Base-by-base conservation (phyloP, 139 green algal genomes). In the Dunaliella primolecta region DNA sequence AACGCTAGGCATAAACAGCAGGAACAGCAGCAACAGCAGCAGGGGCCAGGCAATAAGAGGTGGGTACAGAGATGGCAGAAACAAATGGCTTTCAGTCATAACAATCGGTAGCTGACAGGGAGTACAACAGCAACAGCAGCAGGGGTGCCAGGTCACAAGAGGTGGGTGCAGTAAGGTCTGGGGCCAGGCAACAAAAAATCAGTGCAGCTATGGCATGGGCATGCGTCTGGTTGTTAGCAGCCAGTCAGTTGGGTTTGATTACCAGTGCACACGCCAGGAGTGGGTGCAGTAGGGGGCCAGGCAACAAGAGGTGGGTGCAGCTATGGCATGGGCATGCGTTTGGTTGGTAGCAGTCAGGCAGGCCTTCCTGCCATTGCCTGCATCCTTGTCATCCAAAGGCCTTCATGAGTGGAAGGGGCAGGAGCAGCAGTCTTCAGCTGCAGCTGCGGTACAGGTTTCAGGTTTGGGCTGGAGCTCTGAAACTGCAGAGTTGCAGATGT, bases 1-100 rank as follows among this genome's bases (percentile, higher is more conserved):
- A 89, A 90, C 32, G 88, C 34, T 0, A 85, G 86, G 35, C 76
- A 86, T 33, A 83, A 90, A 25, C 76, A 76, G 77, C 79, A 85
- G 2, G 72, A 90, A 75, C 72, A 90, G 82, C 84, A 89, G 64
- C 36, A 75, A 29, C 71, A 87, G 74, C 77, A 87, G 84, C 64
- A 84, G 80, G 32, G 78, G 56, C 80, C 86, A 36, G 84, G 81
- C 34, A 84, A 86, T 46, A 78, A 88, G 80, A 56, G 71, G 15
- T 81, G 75, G 57, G 83, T n/a, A 2, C 75, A 89, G 64, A 64
- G 84, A 36, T 71, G 85, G 75, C 46, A 89, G 82, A 74, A 89
- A 76, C 82, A 83, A 55, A 38, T 79, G 56, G n/a, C n/a, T n/a
- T n/a, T n/a, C n/a, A n/a, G n/a, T n/a, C n/a, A n/a, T n/a, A n/a